Evolutionary conservation across 1,284 basidiomycete genomes (phyloP), one percentile per base, ranked within the genome.

Genomic region (Sporisorium iseilematis-ciliati): DNA sequence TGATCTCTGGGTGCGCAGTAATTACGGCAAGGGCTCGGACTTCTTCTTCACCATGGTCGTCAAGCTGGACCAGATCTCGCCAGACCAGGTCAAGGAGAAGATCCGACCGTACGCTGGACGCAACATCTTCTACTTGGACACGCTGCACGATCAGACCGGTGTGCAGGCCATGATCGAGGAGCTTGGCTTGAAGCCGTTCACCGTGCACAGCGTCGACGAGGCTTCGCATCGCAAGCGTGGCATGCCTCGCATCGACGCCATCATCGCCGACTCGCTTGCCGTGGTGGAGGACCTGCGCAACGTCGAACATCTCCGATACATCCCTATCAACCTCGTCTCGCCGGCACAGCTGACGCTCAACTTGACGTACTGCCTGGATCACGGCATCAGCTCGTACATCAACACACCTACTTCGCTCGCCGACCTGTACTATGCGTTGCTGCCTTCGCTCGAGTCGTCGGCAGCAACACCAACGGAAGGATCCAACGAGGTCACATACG

Each of bases 1-100:
- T 64, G 94, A 97, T 82, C 93, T 99, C 88, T 99, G 97, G 97
- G 97, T 99, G 50, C 93, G 97, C 85, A 92, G 91, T 68, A 94
- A 97, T 53, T 88, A 87, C 75, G 90, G 92, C 55, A 92, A 93
- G 81, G 97, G 97, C 16, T 93, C 92, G 85, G 92, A 93, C 86
- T 99, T 99, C 90, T 97, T 93, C 91, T 99, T 98, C 88, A 95
- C 93, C 25, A 94, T 95, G 76, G 75, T 83, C 21, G 84, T 85
- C 56, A 81, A 83, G 75, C 66, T 79, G 33, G 84, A 85, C 58
- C 62, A 81, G 23, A 75, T 82, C 59, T 63, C 71, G 52, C 61
- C 65, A 21, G 78, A 77, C 21, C 79, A 80, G 54, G 76, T 85
- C 33, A 57, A 66, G 49, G 82, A 85, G 7, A 84, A 84, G 72